Percentiles rank a stretch among this genome's conserved stretches.
These are phyloP conservation scores for Fusarium illudens DNA, from an alignment of 2,329 filamentous ascomycete species.

Conservation along the genomic window DNA sequence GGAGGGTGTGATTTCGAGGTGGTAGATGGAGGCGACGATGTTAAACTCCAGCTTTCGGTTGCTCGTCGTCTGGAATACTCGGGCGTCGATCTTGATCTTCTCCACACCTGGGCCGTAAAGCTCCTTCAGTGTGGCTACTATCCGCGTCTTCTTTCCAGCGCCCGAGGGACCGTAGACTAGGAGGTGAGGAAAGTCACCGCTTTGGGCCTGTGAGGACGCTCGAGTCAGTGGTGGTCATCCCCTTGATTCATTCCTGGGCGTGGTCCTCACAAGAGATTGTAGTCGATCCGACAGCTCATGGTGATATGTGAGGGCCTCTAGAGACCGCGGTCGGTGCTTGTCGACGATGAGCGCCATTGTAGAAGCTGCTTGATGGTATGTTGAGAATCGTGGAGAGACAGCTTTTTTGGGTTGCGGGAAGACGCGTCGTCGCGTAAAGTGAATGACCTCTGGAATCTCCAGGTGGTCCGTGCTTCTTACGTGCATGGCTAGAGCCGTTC, in stretches of 20 bases:
- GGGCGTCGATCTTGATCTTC: conserved; percentile 99
- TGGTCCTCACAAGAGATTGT: conserved; percentile 81
- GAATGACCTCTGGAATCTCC: conserved; percentile 28
- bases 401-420: conserved; percentile 33
- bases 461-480: conserved; percentile 34
- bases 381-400: conserved; percentile 26
- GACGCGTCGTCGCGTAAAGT: conserved; percentile 54
- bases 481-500: conserved; percentile 5
- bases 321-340: conserved; percentile 76
- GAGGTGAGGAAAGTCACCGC: conserved; percentile 96
- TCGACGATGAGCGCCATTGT: conserved; percentile 75
- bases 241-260: conserved; percentile 30
- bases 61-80: conserved; percentile 92
- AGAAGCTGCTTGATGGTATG: conserved; percentile 22
- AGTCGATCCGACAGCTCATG: conserved; percentile 86
- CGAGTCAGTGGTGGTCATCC: conserved; percentile 8
- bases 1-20: conserved; percentile 96
- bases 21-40: conserved; percentile 95
- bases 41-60: conserved; percentile 99
- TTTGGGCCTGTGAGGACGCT: conserved; percentile 76
- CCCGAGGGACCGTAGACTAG: conserved; percentile 97
- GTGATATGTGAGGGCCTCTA: conserved; percentile 87
- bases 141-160: conserved; percentile 96
- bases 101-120: conserved; percentile 97
- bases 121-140: conserved; percentile 94